Percentiles rank a stretch among this genome's conserved stretches.
Evolutionary conservation across 331 rosid species (phyloP).

Genomic region (Erythrophleum ivorense): DNA sequence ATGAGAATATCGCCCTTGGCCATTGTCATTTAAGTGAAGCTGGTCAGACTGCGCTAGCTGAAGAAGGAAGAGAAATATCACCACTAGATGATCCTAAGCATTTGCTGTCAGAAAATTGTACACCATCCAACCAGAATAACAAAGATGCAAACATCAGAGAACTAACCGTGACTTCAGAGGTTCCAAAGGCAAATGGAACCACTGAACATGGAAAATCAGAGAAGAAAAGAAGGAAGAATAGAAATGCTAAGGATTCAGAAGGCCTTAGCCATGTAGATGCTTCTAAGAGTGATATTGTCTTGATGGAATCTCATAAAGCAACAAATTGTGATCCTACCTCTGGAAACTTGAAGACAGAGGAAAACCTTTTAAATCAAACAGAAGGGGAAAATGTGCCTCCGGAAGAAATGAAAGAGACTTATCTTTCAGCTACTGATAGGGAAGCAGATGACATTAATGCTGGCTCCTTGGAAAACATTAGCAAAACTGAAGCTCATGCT

Average conservation of each 20-base stretch:
- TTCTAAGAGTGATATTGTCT: constrained; percentile 35
- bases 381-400: constrained; percentile 39
- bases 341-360: constrained; percentile 44
- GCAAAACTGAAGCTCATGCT: constrained; percentile 43
- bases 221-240: constrained; percentile 51
- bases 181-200: constrained; percentile 37
- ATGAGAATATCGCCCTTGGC: constrained; percentile 39
- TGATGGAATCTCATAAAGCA: constrained; percentile 42
- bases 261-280: constrained; percentile 34
- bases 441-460: constrained; percentile 35
- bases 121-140: constrained; percentile 38
- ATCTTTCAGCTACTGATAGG: constrained; percentile 25
- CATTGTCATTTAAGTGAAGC: constrained; percentile 37
- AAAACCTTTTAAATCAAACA: constrained; percentile 45
- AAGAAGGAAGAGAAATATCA: constrained; percentile 48
- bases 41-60: constrained; percentile 37
- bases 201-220: constrained; percentile 40
- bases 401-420: constrained; percentile 40
- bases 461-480: constrained; percentile 42
- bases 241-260: constrained; percentile 45
- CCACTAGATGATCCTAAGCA: constrained; percentile 43
- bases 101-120: constrained; percentile 42
- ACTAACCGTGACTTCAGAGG: constrained; percentile 43
- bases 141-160: constrained; percentile 38
- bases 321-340: constrained; percentile 41